These are phyloP conservation scores for Malus hybrid DNA, from an alignment of 331 rosid species.

Conservation along the genomic window DNA sequence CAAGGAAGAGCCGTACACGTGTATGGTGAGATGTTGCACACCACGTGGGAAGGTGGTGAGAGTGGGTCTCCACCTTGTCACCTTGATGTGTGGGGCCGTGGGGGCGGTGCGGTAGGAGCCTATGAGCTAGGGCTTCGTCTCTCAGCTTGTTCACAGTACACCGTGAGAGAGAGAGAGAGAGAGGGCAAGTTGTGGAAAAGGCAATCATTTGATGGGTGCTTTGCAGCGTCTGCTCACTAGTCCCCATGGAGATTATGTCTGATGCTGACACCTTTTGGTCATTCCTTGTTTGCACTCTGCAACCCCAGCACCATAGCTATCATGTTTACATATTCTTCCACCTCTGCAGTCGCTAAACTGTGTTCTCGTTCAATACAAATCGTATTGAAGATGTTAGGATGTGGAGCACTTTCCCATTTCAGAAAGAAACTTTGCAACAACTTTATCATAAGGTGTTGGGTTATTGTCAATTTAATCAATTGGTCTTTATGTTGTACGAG, in stretches of 20 bases:
- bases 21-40: not conserved
- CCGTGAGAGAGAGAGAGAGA: not conserved
- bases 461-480: no score
- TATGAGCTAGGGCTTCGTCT: no score
- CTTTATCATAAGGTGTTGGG: no score
- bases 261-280: not conserved
- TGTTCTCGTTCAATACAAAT: no score
- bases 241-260: slow-evolving; percentile 5
- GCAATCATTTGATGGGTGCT: not conserved
- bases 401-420: no score
- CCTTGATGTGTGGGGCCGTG: not conserved
- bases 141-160: not conserved
- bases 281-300: no score
- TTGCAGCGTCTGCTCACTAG: not conserved
- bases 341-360: no score
- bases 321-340: no score
- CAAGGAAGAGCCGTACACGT: slow-evolving; percentile 9
- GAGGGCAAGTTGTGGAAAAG: not conserved
- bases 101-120: not conserved
- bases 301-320: no score
- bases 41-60: slow-evolving; percentile 7
- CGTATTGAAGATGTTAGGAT: no score
- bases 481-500: no score
- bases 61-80: not conserved
- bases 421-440: no score